Base-by-base conservation (phyloP, 768 basidiomycete species). In the Termitomyces sp. region DNA sequence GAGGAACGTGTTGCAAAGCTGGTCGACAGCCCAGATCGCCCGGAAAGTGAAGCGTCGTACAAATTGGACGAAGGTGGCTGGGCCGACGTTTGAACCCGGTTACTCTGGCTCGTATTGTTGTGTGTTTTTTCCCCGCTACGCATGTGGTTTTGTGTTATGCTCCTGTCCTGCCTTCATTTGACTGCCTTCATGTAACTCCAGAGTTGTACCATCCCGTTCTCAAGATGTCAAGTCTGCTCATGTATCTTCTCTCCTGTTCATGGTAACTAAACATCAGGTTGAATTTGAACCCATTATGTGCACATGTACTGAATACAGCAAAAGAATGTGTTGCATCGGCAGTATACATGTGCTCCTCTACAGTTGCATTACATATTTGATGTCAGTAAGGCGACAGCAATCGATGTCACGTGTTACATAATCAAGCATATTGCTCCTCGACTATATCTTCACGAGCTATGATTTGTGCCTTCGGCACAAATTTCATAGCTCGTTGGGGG, bases 41-140 rank as follows among this genome's bases (percentile, higher is more conserved):
- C 92, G 18, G 92, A 94, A 73, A 92, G 90, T 69, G 92, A 94
- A 72, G 92, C 93, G 8, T 91, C 92, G 4, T 94, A 94, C 73
- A 94, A 93, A 70, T 76, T 94, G 31, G 91, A 93, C 67, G 92
- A 93, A 78, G 92, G 92, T 41, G 92, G 92, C 33, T 94, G 92
- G 92, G 80, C 85, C 20, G 92, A 94, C 67, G 85, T 93, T 60
- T 94, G 70, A 84, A 42, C 59, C 24, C 18, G 45, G 33, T 20
- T 49, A 0, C n/a, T 41, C 39, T 20, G 20, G 11, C 36, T 37
- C 27, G 30, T 6, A 11, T 11, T 41, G 18, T 15, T 39, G 5
- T 39, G 4, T 16, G 30, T 41, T n/a, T 12, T n/a, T 27, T 24
- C 18, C 8, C 11, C 1, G 7, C 27, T 41, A 11, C 30, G 1